A percentile compares a stretch with the other conserved stretches of the same genome.
These are phyloP conservation scores for Myochromella boudieri DNA, from an alignment of 768 basidiomycete species.

Conservation along the genomic window DNA sequence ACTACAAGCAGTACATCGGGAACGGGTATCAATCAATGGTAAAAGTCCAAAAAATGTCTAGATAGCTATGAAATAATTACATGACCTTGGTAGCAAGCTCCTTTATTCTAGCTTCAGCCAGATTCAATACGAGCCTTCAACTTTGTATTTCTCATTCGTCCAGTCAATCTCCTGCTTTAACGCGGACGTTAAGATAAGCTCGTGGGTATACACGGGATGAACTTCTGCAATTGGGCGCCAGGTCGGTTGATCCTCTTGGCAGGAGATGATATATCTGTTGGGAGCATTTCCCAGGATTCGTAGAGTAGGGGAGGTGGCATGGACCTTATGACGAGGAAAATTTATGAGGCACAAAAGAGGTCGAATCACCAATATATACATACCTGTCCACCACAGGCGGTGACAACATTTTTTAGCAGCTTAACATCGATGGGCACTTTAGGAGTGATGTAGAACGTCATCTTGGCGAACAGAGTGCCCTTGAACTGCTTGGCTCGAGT, in stretches of 20 bases:
- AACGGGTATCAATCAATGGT: too few species aligned
- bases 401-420: slow-evolving; percentile 67
- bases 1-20: too few species aligned
- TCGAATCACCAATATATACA: slow-evolving; percentile 15
- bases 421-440: slow-evolving; percentile 58
- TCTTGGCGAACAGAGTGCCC: slow-evolving; percentile 60
- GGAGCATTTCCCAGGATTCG: slow-evolving; percentile 52
- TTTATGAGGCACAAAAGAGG: not conserved
- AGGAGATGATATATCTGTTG: slow-evolving; percentile 65
- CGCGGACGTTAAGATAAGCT: slow-evolving; percentile 63
- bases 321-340: not conserved
- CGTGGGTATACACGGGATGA: slow-evolving; percentile 64
- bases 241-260: slow-evolving; percentile 57
- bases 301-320: slow-evolving; percentile 41
- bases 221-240: slow-evolving; percentile 61
- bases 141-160: slow-evolving; percentile 42
- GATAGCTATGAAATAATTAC: too few species aligned
- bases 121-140: slow-evolving; percentile 24
- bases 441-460: slow-evolving; percentile 75
- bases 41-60: too few species aligned
- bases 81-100: too few species aligned
- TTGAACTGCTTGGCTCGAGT: slow-evolving; percentile 50
- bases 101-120: too few species aligned
- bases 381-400: slow-evolving; percentile 73
- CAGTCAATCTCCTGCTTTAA: slow-evolving; percentile 69